Percentiles rank a stretch among this genome's conserved stretches.
Evolutionary conservation across 805 yeast genomes (phyloP).

Genomic region (Hanseniaspora lachancei): DNA sequence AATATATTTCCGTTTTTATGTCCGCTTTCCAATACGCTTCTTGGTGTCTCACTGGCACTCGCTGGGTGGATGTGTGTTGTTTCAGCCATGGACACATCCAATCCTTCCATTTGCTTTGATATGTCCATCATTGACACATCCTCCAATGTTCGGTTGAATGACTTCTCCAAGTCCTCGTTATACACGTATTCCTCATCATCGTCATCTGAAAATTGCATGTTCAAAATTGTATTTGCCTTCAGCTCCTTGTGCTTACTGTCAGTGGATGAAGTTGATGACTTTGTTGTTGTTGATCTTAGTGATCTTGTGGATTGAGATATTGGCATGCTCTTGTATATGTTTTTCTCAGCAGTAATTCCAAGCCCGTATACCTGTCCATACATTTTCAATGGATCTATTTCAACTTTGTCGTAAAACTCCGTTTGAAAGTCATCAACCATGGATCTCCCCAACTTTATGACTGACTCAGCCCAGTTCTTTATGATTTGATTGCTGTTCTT

Average conservation of each 20-base stretch:
- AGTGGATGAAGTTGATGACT: not conserved
- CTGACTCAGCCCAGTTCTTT: constrained; percentile 55
- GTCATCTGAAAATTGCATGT: constrained; percentile 21
- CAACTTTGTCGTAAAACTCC: constrained; percentile 18
- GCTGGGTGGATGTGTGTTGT: not conserved
- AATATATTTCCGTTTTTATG: constrained; percentile 5
- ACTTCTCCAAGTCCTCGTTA: constrained; percentile 27
- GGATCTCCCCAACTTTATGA: constrained; percentile 45
- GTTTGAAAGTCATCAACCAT: constrained; percentile 40
- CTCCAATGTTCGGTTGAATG: constrained; percentile 29
- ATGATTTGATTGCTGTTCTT: constrained; percentile 37
- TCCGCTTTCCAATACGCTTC: not conserved
- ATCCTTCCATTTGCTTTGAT: constrained; percentile 27
- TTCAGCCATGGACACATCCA: constrained; percentile 18
- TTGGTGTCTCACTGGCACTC: not conserved
- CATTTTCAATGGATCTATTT: not conserved
- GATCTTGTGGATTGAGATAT: constrained; percentile 12
- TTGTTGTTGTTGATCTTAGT: constrained; percentile 4
- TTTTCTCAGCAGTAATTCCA: not conserved
- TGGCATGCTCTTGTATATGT: constrained; percentile 1
- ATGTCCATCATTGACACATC: constrained; percentile 30
- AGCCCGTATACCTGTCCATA: not conserved
- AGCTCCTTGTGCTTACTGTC: not conserved
- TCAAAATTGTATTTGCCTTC: constrained; percentile 15
- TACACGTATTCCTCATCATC: constrained; percentile 27